Base-by-base conservation (phyloP, 495 filamentous ascomycete genomes). In the Bombardia bombarda region DNA sequence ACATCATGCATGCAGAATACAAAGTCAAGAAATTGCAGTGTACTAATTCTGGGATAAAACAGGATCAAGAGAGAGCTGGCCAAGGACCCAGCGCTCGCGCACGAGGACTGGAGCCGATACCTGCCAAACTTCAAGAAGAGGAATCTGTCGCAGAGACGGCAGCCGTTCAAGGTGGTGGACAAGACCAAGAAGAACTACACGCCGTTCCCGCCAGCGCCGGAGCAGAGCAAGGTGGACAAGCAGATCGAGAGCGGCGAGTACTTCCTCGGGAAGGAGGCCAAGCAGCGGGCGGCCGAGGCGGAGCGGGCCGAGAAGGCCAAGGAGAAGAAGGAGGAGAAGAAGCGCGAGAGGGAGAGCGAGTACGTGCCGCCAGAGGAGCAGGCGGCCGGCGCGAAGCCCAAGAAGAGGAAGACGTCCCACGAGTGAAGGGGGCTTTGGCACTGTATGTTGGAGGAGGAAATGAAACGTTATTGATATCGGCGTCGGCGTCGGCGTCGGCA, bases 181-280 rank as follows among this genome's bases (percentile, higher is more conserved):
- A 99, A 97, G 65, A 67, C 71, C 57, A 95, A 92, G 76, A 97
- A 95, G 77, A 65, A 74, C 8, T 97, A 96, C 70, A 99, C 93
- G 43, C 87, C 85, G 17, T 83, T 82, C 74, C 79, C 79, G 42
- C 75, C 77, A 18, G 63, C 69, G 23, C 67, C 68, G 30, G 68
- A 77, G 58, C 74, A 72, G 74, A 95, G 88, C 77, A 99, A 97
- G 79, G 77, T 99, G 47, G 92, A 99, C 63, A 67, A 92, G 60
- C 90, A 97, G 75, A 92, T 97, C 68, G 92, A 99, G 76, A 89
- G 78, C 53, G 93, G 93, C 59, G 92, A 97, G 69, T 97, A 92
- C 67, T 96, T 97, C 68, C 66, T 97, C 57, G 78, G 79, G 41
- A 93, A 93, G 73, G 79, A 92, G 56, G 88, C 86, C 37, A 93